phyloP scores from a whole-genome alignment of 345 rosid genomes.

The Lepidium africanum region DNA sequence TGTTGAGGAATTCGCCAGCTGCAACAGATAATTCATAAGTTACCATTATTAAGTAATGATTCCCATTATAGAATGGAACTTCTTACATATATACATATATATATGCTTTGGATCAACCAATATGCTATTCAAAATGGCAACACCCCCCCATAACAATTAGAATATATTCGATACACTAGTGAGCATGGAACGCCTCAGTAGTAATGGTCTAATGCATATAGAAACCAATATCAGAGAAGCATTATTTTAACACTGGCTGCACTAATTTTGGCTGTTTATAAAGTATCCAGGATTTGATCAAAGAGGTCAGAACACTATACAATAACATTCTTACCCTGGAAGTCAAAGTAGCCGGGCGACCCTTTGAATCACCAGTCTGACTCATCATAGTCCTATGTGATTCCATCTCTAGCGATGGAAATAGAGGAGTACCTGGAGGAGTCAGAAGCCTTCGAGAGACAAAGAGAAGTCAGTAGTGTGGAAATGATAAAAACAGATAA shows the following conservation, averaged over 20 bases:
- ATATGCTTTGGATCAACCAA: background rate
- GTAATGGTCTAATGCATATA: background rate
- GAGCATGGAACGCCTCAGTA: background rate
- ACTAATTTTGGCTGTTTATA: background rate
- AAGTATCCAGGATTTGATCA: background rate
- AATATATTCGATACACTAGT: background rate
- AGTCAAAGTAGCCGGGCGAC: conserved; percentile 49
- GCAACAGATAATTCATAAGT: conserved; percentile 13
- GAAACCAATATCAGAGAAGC: background rate
- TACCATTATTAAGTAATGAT: conserved; percentile 12
- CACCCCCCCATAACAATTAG: background rate
- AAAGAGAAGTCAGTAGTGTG: background rate
- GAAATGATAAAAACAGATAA: background rate
- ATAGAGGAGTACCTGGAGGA: conserved; percentile 96
- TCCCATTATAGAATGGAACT: background rate
- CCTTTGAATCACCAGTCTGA: conserved; percentile 63
- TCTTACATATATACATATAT: background rate
- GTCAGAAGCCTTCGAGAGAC: conserved; percentile 73
- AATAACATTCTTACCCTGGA: conserved; percentile 61
- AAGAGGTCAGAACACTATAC: background rate
- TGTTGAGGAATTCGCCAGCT: conserved; percentile 70
- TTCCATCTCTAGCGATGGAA: conserved; percentile 95
- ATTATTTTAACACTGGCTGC: background rate
- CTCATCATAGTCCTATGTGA: conserved; percentile 66
- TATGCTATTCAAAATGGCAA: background rate